phyloP scores from a whole-genome alignment of 2,329 filamentous ascomycete genomes.

The Samsoniella hepiali region DNA sequence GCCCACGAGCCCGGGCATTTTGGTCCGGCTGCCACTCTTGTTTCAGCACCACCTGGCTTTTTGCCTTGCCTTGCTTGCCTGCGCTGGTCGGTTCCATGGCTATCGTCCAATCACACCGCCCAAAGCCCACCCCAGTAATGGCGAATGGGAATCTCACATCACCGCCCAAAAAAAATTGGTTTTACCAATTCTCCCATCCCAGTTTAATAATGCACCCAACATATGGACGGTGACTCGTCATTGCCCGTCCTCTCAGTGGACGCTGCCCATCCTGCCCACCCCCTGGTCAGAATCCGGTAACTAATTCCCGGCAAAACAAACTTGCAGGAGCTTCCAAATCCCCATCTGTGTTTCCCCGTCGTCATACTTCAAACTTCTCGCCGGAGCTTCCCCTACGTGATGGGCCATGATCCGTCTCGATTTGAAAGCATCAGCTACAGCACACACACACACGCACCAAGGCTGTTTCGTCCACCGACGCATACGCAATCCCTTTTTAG shows the following conservation, averaged over 20 bases:
- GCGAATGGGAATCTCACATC: too few relatives aligned
- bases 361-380: too few relatives aligned
- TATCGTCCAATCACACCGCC: too few relatives aligned
- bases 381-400: neutral
- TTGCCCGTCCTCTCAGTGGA: neutral
- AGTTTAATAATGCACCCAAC: neutral
- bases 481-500: too few relatives aligned
- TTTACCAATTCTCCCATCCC: neutral
- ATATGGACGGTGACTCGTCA: neutral
- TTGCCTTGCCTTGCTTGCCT: too few relatives aligned
- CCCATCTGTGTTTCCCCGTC: neutral
- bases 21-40: neutral
- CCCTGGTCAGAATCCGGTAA: neutral
- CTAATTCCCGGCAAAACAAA: neutral
- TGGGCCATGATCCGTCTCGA: neutral
- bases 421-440: too few relatives aligned
- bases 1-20: constrained; percentile 1
- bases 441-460: too few relatives aligned
- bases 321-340: neutral
- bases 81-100: too few relatives aligned
- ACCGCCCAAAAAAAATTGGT: too few relatives aligned
- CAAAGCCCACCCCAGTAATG: too few relatives aligned
- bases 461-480: too few relatives aligned
- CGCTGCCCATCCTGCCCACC: neutral
- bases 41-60: too few relatives aligned